Evolutionary conservation across 352 stramenopile species (phyloP), one percentile per base, ranked within the genome.

Genomic region (Globisporangium camurandrum): DNA sequence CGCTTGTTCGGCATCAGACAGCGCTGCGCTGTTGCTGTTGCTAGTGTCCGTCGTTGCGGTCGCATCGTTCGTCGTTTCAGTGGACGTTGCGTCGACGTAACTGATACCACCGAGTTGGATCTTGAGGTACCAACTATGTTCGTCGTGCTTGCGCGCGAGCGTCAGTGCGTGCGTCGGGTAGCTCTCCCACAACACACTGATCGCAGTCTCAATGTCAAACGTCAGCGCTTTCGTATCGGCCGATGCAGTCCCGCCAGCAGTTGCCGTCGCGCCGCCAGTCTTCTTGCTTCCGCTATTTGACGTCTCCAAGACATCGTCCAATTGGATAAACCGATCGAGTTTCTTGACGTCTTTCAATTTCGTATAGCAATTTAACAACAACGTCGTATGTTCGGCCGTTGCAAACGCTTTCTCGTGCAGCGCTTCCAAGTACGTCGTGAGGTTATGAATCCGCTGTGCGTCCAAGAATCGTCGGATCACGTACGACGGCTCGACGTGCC

Each of bases 401-500:
- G 89, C 89, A 52, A 96, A 88, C 3, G 78, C 82, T 54, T 95
- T 95, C 31, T 90, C 84, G 64, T 98, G 93, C 31, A 97, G 65
- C 16, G 80, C 80, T 51, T 99, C 96, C 16, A 99, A 75, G 63
- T 99, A 99, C 37, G 86, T 85, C 6, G 96, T 98, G 9, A 99
- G 67, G 31, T 98, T 92, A 54, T 95, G 84, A 61, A 99, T 98
- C 39, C 96, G 95, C 43, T 98, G 95, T 0, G 96, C 93, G 69
- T 99, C 96, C 36, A 99, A 62, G 59, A 97, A 99, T 28, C 94
- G 85, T 52, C 95, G 95, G 58, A 99, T 98, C 34, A 99, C 96
- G 59, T 99, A 98, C 5, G 93, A 98, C 6, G 95, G 89, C 59
- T 99, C 96, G 3, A 99, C 71, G 37, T 97, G 93, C 0, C 97